phyloP scores from a whole-genome alignment of 2,329 filamentous ascomycete species.

The Neocucurbitaria cava region DNA sequence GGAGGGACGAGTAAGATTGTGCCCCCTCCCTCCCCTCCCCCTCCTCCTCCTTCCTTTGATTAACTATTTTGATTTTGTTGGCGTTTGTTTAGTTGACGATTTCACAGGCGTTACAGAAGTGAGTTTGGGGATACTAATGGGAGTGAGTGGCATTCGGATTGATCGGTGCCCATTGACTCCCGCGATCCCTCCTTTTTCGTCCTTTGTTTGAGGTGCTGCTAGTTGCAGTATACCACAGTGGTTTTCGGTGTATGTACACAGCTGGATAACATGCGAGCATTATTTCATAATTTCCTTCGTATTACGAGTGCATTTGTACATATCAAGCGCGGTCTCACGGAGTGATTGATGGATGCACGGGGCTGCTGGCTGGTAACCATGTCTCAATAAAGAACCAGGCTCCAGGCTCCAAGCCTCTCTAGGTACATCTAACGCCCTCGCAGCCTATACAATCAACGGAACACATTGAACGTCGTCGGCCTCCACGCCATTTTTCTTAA shows the following conservation, averaged over 20 bases:
- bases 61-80: not conserved
- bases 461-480: too few species aligned
- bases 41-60: too few species aligned
- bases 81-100: not conserved
- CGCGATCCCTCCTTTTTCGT: not conserved
- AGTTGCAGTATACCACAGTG: not conserved
- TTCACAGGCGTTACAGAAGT: constrained; percentile 14
- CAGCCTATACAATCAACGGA: too few species aligned
- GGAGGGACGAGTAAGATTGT: constrained; percentile 29
- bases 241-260: not conserved
- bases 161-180: not conserved
- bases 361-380: not conserved
- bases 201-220: not conserved
- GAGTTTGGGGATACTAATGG: constrained; percentile 32
- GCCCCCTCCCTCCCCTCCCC: too few species aligned
- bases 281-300: not conserved
- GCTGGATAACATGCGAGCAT: not conserved
- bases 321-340: not conserved
- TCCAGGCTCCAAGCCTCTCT: too few species aligned
- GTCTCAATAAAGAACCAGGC: not conserved
- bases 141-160: constrained; percentile 31
- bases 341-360: too few species aligned
- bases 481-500: too few species aligned
- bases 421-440: too few species aligned
- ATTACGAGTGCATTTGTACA: not conserved